Evolutionary conservation across 139 green algal genomes (phyloP).

Genomic region (Nannochloris sp.): DNA sequence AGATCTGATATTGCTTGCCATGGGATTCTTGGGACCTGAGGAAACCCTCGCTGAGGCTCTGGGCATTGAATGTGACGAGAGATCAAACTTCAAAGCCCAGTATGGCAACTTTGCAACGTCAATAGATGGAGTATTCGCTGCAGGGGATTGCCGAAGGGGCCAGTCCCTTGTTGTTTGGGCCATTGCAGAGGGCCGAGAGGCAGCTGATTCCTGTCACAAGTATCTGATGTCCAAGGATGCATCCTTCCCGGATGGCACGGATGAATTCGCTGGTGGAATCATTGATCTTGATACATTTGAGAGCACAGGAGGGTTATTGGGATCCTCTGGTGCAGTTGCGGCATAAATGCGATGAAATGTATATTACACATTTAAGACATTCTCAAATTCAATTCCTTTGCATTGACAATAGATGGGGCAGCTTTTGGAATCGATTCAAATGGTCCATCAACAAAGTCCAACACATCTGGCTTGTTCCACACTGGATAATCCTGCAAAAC

Average conservation of each 20-base stretch:
- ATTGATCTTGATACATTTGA: slow-evolving; percentile 4
- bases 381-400: slow-evolving; percentile 69
- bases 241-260: slow-evolving; percentile 13
- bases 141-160: slow-evolving; percentile 87
- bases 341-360: background rate
- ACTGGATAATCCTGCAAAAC: slow-evolving; percentile 58
- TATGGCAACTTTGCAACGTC: slow-evolving; percentile 80
- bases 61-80: slow-evolving; percentile 65
- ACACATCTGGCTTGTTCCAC: slow-evolving; percentile 64
- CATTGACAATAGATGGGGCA: slow-evolving; percentile 90
- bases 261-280: slow-evolving; percentile 11
- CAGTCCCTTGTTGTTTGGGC: slow-evolving; percentile 89
- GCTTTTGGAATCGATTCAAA: slow-evolving; percentile 63
- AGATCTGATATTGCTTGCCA: slow-evolving; percentile 88
- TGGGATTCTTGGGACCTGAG: slow-evolving; percentile 95
- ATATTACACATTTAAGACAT: slow-evolving; percentile 1
- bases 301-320: slow-evolving; percentile 9
- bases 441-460: slow-evolving; percentile 76
- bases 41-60: slow-evolving; percentile 60
- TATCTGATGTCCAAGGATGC: slow-evolving; percentile 38
- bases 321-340: background rate
- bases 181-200: slow-evolving; percentile 82
- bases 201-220: slow-evolving; percentile 59
- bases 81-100: slow-evolving; percentile 94
- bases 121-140: slow-evolving; percentile 88